These are phyloP conservation scores for Pichia sporocuriosa DNA, from an alignment of 805 yeast species.

Conservation along the genomic window DNA sequence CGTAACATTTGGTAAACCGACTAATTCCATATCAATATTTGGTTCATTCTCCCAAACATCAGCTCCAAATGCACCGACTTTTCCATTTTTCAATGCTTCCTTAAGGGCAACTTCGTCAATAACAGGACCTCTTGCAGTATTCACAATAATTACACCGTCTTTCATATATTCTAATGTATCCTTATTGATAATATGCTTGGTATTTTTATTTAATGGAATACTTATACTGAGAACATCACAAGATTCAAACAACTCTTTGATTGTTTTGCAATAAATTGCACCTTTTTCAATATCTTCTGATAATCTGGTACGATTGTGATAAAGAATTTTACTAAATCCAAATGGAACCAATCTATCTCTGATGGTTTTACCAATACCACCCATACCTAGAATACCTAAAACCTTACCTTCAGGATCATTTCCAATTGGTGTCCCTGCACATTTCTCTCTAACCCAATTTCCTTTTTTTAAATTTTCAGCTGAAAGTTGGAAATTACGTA, in stretches of 20 bases:
- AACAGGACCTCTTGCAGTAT: slow-evolving; percentile 90
- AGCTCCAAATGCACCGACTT: slow-evolving; percentile 59
- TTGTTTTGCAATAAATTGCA: slow-evolving; percentile 56
- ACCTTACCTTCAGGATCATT: slow-evolving; percentile 69
- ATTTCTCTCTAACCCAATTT: slow-evolving; percentile 47
- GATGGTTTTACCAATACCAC: slow-evolving; percentile 83
- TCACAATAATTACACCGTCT: slow-evolving; percentile 67
- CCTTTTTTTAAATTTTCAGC: slow-evolving; percentile 48
- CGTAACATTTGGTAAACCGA: slow-evolving; percentile 58
- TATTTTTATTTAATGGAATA: slow-evolving; percentile 67
- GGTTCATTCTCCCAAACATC: slow-evolving; percentile 80
- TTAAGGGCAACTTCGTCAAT: slow-evolving; percentile 59
- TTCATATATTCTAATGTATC: slow-evolving; percentile 67
- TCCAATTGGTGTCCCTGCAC: slow-evolving; percentile 57
- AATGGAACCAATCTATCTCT: slow-evolving; percentile 67
- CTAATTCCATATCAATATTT: slow-evolving; percentile 51
- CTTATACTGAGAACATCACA: slow-evolving; percentile 71
- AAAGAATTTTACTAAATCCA: slow-evolving; percentile 64
- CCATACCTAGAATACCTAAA: slow-evolving; percentile 81
- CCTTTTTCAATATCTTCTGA: slow-evolving; percentile 57
- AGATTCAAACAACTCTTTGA: slow-evolving; percentile 56
- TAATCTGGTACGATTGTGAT: slow-evolving; percentile 63
- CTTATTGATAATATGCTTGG: slow-evolving; percentile 62
- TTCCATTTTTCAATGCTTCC: slow-evolving; percentile 53
- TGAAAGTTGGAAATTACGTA: slow-evolving; percentile 57